Evolutionary conservation across 306 rosid species (phyloP).

Genomic region (Trifolium subterraneum): DNA sequence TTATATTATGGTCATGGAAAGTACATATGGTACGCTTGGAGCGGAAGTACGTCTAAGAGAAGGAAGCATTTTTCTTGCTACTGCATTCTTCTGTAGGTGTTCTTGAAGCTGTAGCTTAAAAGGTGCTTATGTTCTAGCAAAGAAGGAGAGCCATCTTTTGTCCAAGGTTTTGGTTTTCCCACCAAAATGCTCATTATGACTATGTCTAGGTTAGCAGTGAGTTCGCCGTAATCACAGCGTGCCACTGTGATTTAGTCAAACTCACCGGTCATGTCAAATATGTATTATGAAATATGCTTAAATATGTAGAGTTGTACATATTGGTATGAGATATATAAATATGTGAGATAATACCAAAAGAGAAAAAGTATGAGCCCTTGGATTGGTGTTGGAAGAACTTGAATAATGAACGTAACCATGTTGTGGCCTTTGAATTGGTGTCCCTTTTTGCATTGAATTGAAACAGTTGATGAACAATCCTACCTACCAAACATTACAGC

Average conservation of each 20-base stretch:
- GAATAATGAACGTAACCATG: background rate
- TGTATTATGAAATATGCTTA: background rate
- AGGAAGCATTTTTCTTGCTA: background rate
- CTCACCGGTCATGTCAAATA: background rate
- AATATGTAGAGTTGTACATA: background rate
- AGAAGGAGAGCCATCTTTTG: background rate
- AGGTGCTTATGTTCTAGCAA: background rate
- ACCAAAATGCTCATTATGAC: background rate
- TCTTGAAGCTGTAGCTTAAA: background rate
- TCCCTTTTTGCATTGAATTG: constrained; percentile 4
- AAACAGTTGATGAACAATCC: background rate
- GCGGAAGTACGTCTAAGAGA: background rate
- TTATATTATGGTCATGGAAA: background rate
- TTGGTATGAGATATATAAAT: background rate
- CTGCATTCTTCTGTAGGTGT: background rate
- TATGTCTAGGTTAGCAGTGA: background rate
- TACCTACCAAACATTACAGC: constrained; percentile 9
- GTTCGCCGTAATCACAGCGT: background rate
- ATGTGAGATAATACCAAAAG: background rate
- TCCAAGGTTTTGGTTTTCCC: background rate
- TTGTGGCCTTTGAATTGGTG: background rate
- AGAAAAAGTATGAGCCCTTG: background rate
- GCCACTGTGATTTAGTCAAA: background rate
- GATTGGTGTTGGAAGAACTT: background rate
- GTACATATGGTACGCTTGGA: background rate